Evolutionary conservation across 306 rosid species (phyloP), one percentile per base, ranked within the genome.

Genomic region (Prunus padus): DNA sequence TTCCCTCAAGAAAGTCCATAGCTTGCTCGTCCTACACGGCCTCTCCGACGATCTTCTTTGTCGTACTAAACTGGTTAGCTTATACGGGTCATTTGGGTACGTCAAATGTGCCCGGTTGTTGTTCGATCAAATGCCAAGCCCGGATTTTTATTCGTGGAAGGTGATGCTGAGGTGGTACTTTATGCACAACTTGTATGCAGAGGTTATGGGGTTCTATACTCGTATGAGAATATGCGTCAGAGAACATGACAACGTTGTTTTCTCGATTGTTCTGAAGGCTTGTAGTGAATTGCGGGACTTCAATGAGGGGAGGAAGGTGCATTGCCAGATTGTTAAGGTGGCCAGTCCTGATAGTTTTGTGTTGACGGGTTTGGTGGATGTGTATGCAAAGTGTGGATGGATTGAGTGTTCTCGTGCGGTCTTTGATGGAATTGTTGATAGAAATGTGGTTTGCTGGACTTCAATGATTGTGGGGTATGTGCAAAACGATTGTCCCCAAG

Each of bases 391-490:
- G 26, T 87, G 92, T 64, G 86, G 88, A 3, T 52, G 59, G 52
- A 66, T 87, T 28, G 9, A 37, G 7, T 4, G 76, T 68, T 85
- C 95, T 0, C 69, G 84, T 0, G 60, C 26, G 3, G 81, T 88
- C 69, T 91, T 91, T 52, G 89, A 91, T 14, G 89, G 83, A 69
- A 82, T 89, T 28, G 40, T 76, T 20, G 86, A 82, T 3, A 75
- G 84, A 47, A 77, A 76, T 64, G 92, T 92, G 69, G 90, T 92
- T 30, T 86, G 92, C 9, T 92, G 96, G 91, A 92, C 89, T 75
- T 85, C 96, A 15, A 85, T 92, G 96, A 92, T 89, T 50, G 86
- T 77, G 5, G 97, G 93, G 22, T 89, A 89, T 69, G 92, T 89
- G 59, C 91, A 89, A 50, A 92, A 88, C 73, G 93, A 84, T 18